Base-by-base conservation (phyloP, 768 basidiomycete species). In the Megacollybia marginata region DNA sequence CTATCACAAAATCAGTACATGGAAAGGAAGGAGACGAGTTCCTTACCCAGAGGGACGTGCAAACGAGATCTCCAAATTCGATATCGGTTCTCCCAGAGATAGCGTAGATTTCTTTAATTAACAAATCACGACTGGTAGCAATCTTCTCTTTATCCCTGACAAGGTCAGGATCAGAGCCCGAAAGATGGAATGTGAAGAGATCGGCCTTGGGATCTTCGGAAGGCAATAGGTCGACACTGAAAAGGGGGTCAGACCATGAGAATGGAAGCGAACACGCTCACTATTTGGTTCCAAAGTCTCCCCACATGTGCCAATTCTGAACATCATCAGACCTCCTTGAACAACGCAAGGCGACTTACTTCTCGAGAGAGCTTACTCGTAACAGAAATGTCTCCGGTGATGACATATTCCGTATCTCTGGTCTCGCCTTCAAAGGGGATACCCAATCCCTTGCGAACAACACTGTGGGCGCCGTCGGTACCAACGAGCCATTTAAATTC, bases 371-470 rank as follows among this genome's bases (percentile, higher is more conserved):
- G 2, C 70, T 3, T 0, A 64, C 65, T 18, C 38, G 13, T 62
- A 0, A 72, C 38, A 31, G 65, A 52, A 20, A 76, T 61, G 50
- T 79, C 72, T 2, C 66, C 74, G 7, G 65, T 57, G 0, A 70
- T 48, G 1, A 61, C 42, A 3, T 48, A 19, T 19, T 67, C 54
- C 5, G 57, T 57, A 5, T 65, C 54, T 7, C 51, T 55, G 0
- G 68, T 71, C 51, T 75, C 65, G 0, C 75, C 75, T 0, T 68
- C 50, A 51, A 78, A 78, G 0, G 60, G 56, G 5, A 78, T 52
- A 0, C 71, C 74, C 4, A 74, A 62, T 33, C 59, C 54, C 49
- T 70, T 72, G 16, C 76, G 62, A 6, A 65, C 65, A 3, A 63
- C 36, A 11, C 72, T 72, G 33, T 32, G 59, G 0, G 69, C 74